Evolutionary conservation across 1,139 yeast species (phyloP), one percentile per base, ranked within the genome.

Genomic region (Zygoascus sp.): DNA sequence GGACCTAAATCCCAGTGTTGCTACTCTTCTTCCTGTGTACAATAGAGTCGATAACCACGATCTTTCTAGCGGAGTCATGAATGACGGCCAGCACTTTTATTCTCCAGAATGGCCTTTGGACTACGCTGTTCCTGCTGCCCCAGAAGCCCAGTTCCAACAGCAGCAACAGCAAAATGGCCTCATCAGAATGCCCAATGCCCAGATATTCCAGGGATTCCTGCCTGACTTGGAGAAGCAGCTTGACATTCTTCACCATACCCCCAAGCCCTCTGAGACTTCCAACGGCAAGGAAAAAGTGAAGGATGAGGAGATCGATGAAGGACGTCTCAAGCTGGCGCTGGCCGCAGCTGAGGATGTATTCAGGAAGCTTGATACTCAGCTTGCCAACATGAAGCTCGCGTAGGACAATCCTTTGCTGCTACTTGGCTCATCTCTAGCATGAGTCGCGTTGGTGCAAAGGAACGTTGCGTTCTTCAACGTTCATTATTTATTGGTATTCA

Each of bases 301-400:
- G 7, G 50, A 44, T 23, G 51, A 46, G 40, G 40, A 45, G 13
- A 21, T 35, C 22, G 49, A 32, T 22, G 44, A 46, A 25, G 45
- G 35, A n/a, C 52, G 50, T 5, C 52, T 51, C 5, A 42, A 49
- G 42, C 42, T 56, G 19, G 53, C 57, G 15, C 34, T 53, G 35
- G 54, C 51, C 32, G 60, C 63, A 7, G 64, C 64, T 11, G 65
- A 59, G 40, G 61, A 58, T 27, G 51, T 60, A 16, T 61, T 60
- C 50, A 44, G 48, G 46, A 51, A 59, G 25, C 50, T 61, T 20
- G 64, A 62, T 23, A 46, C 54, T 13, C 60, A 55, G 32, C 50
- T 61, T 40, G 45, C 47, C 16, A 44, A 38, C 17, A 23, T 48
- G 45, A 40, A 43, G 27, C 41, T 43, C 11, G 11, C n/a, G 41